Evolutionary conservation across 208 protist species (phyloP).

Genomic region (Entamoeba dispar): DNA sequence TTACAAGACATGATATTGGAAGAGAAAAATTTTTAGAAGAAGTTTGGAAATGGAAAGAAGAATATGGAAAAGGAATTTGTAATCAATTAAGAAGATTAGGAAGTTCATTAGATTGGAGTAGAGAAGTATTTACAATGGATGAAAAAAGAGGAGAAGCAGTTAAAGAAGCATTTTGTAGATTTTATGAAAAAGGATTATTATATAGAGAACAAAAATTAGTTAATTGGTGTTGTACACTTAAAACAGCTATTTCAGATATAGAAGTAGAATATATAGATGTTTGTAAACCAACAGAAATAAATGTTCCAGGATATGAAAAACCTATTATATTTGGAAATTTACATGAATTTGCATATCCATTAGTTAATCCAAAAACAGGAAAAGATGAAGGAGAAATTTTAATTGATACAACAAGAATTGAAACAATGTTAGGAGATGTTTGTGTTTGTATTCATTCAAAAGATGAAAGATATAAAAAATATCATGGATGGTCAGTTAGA

Average conservation of each 20-base stretch:
- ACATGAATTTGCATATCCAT: constrained; percentile 10
- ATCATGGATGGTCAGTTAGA: constrained; percentile 63
- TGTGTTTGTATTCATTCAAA: constrained; percentile 85
- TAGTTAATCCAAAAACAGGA: constrained; percentile 23
- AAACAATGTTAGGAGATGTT: constrained; percentile 95
- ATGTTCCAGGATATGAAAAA: constrained; percentile 53
- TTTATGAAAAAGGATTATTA: constrained; percentile 80
- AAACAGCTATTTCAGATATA: constrained; percentile 96
- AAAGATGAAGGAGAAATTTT: constrained; percentile 37
- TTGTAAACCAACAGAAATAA: constrained; percentile 30
- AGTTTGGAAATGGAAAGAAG: constrained; percentile 88
- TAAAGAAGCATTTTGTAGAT: constrained; percentile 71
- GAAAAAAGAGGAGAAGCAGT: constrained; percentile 60
- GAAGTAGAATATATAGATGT: constrained; percentile 78
- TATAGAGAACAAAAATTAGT: constrained; percentile 70
- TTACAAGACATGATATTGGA: constrained; percentile 70
- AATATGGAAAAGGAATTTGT: constrained; percentile 42
- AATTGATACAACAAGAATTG: constrained; percentile 71
- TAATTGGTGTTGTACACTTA: constrained; percentile 90
- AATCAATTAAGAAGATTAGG: constrained; percentile 77
- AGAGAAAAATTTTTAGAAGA: constrained; percentile 76
- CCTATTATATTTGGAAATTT: constrained; percentile 19
- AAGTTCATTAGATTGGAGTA: constrained; percentile 85
- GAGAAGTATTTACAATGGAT: constrained; percentile 96
- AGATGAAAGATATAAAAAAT: constrained; percentile 55